phyloP scores from a whole-genome alignment of 208 protist species.

The Balamuthia mandrillaris region DNA sequence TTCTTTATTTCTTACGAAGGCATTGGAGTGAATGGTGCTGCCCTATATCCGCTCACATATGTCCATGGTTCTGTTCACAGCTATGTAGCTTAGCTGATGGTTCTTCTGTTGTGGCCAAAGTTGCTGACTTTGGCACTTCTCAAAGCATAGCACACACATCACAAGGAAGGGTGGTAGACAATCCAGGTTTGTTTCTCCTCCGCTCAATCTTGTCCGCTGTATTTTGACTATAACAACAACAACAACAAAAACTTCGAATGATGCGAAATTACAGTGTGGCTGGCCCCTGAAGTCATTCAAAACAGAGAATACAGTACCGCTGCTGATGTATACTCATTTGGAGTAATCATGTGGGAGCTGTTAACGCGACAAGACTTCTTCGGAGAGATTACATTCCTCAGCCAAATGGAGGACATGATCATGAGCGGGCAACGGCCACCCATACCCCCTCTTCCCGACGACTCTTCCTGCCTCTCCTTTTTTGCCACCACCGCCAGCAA shows the following conservation, averaged over 20 bases:
- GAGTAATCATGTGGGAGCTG: slow-evolving; percentile 39
- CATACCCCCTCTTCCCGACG: too few relatives aligned
- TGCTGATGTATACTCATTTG: neutral
- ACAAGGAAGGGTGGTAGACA: slow-evolving; percentile 22
- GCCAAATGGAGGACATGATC: slow-evolving; percentile 1
- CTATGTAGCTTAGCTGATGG: neutral
- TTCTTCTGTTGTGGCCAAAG: slow-evolving; percentile 38
- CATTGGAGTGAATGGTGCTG: too few relatives aligned
- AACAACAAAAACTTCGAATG: too few relatives aligned
- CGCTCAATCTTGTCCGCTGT: too few relatives aligned
- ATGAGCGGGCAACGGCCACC: slow-evolving; percentile 28
- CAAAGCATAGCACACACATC: slow-evolving; percentile 33
- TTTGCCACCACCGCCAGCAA: too few relatives aligned
- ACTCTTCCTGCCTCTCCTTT: too few relatives aligned
- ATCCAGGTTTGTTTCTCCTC: slow-evolving; percentile 31
- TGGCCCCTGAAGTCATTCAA: slow-evolving; percentile 7
- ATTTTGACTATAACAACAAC: too few relatives aligned
- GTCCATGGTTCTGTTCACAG: neutral
- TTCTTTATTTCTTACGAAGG: neutral
- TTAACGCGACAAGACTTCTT: slow-evolving; percentile 21
- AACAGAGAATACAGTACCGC: neutral
- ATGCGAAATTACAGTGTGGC: too few relatives aligned
- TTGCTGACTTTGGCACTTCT: slow-evolving; percentile 53
- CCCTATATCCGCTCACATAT: neutral
- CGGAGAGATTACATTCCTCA: slow-evolving; percentile 1